Percentiles rank a stretch among this genome's conserved stretches.
These are phyloP conservation scores for Alternaria tenuissima DNA, from an alignment of 2,329 filamentous ascomycete species.

Conservation along the genomic window DNA sequence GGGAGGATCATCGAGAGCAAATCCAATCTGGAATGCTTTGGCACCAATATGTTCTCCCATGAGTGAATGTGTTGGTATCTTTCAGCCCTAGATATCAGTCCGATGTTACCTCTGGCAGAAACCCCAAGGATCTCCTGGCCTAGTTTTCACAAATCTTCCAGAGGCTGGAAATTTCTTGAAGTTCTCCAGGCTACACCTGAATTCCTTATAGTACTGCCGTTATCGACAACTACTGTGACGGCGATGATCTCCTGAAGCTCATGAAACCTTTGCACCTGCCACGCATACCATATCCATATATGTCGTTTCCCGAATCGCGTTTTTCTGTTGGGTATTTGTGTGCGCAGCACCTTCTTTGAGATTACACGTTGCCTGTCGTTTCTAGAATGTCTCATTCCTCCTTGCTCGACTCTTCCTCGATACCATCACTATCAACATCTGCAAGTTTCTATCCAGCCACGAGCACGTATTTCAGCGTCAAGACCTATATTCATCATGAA, in stretches of 20 bases:
- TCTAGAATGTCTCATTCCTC: neutral
- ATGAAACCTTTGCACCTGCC: neutral
- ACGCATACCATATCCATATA: neutral
- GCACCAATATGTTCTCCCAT: slow-evolving; percentile 7
- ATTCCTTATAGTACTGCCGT: too few relatives aligned
- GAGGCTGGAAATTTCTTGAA: neutral
- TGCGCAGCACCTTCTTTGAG: neutral
- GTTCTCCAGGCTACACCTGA: neutral
- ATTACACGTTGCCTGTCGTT: neutral
- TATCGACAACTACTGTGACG: too few relatives aligned
- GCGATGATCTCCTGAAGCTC: too few relatives aligned
- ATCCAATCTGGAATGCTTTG: slow-evolving; percentile 2
- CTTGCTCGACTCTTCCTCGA: neutral
- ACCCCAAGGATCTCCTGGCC: neutral
- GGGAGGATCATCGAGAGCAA: neutral
- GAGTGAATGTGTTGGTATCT: neutral
- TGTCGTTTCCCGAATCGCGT: neutral
- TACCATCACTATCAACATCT: neutral
- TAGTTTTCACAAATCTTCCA: neutral
- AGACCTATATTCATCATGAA: slow-evolving; percentile 7
- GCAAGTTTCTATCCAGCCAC: neutral
- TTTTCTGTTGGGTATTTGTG: neutral
- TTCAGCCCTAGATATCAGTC: neutral
- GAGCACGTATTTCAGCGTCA: neutral
- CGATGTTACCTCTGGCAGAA: neutral